A percentile compares a stretch with the other conserved stretches of the same genome.
Evolutionary conservation across 192 early-diverging fungal species (phyloP).

Genomic region (Coemansia sp.): DNA sequence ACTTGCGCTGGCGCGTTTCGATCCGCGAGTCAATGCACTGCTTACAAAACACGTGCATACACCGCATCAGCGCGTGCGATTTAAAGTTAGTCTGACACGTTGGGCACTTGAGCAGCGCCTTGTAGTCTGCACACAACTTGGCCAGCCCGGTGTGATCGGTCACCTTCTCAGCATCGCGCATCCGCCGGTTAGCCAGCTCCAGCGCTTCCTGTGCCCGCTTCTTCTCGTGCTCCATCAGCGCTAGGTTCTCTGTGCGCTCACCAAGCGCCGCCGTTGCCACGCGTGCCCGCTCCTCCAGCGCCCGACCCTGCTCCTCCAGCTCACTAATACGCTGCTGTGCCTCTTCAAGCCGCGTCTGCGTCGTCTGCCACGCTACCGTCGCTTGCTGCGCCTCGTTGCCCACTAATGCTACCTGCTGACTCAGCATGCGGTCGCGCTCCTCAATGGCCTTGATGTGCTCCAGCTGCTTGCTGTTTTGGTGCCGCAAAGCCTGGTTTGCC

Average conservation of each 20-base stretch:
- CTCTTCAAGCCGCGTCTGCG: constrained; percentile 60
- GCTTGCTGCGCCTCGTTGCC: constrained; percentile 66
- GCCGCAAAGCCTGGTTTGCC: constrained; percentile 65
- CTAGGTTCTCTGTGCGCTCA: constrained; percentile 62
- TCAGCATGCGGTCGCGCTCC: constrained; percentile 71
- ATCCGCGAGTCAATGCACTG: constrained; percentile 83
- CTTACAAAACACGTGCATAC: constrained; percentile 98
- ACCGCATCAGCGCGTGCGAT: constrained; percentile 73
- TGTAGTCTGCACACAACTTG: constrained; percentile 52
- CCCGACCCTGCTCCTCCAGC: constrained; percentile 58
- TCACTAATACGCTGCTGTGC: constrained; percentile 54
- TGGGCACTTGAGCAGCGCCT: constrained; percentile 88
- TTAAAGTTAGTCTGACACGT: constrained; percentile 87
- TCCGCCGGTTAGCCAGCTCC: constrained; percentile 62
- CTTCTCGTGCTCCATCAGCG: constrained; percentile 58
- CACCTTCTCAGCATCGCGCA: constrained; percentile 58
- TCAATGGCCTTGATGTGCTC: constrained; percentile 79
- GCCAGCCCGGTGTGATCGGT: constrained; percentile 51
- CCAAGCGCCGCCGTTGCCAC: constrained; percentile 59
- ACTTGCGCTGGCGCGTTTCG: constrained; percentile 89
- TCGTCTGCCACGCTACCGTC: constrained; percentile 55
- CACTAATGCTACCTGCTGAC: constrained; percentile 61
- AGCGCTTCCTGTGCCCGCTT: constrained; percentile 63
- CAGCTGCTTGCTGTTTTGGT: constrained; percentile 78
- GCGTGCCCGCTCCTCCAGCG: constrained; percentile 22